Percentiles rank a stretch among this genome's conserved stretches.
These are phyloP conservation scores for Dictyostelium citrinum DNA, from an alignment of 78 protist species.

Conservation along the genomic window DNA sequence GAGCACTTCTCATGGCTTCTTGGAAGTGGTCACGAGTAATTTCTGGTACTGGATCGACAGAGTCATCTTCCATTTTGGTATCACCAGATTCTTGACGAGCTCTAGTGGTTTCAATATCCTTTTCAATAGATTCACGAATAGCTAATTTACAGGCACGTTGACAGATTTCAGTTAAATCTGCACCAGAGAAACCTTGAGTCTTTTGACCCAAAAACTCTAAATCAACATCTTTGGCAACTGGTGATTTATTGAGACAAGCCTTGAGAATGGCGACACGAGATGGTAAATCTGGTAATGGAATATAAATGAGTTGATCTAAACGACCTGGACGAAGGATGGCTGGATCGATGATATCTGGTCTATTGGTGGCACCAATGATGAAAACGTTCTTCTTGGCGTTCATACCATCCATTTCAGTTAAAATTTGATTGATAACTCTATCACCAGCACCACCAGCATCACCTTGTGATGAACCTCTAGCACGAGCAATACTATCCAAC, in stretches of 20 bases:
- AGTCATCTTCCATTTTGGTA: conserved; percentile 41
- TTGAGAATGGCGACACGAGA: conserved; percentile 95
- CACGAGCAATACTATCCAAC: conserved; percentile 98
- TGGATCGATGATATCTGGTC: conserved; percentile 99
- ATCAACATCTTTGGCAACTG: conserved; percentile 95
- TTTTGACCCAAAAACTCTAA: conserved; percentile 90
- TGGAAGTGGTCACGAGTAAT: conserved; percentile 97
- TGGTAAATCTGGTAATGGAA: conserved; percentile 99
- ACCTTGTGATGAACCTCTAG: conserved; percentile 97
- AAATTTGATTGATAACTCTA: conserved; percentile 99
- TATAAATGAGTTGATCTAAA: conserved; percentile 98
- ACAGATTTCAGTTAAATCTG: conserved; percentile 99
- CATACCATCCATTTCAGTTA: conserved; percentile 99
- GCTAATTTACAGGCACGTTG: conserved; percentile 98
- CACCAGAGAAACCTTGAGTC: conserved; percentile 99
- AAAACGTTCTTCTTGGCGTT: conserved; percentile 99
- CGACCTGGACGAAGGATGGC: conserved; percentile 99
- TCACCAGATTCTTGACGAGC: conserved; percentile 75
- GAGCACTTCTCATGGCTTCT: conserved; percentile 95
- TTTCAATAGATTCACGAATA: conserved; percentile 96
- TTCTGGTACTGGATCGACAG: conserved; percentile 94
- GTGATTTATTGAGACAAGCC: conserved; percentile 96
- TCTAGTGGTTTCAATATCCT: conserved; percentile 67
- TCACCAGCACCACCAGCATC: conserved; percentile 99
- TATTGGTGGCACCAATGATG: conserved; percentile 99